These are phyloP conservation scores for Phytophthora hybrid DNA, from an alignment of 352 stramenopile species.

Conservation along the genomic window DNA sequence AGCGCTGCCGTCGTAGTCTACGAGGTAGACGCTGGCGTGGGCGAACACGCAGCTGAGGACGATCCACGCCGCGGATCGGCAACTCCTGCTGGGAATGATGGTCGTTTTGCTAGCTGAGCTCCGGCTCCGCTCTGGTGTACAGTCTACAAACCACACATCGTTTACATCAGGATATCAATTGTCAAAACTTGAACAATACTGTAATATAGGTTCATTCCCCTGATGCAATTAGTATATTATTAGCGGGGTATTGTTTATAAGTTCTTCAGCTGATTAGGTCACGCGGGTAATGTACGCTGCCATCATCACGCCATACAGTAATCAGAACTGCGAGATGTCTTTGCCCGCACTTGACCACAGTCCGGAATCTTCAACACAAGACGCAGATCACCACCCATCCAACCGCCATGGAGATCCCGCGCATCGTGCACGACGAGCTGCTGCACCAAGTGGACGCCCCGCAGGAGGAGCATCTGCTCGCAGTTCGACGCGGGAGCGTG, in stretches of 20 bases:
- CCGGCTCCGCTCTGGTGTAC: background rate
- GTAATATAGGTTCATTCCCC: too few species aligned
- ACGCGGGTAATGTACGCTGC: too few species aligned
- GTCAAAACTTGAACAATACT: background rate
- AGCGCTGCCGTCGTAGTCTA: conserved; percentile 14
- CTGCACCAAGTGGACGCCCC: conserved; percentile 57
- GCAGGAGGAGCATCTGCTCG: conserved; percentile 46
- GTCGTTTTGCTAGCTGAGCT: conserved; percentile 3
- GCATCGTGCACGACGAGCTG: conserved; percentile 59
- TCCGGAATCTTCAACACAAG: conserved; percentile 17
- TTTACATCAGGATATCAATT: background rate
- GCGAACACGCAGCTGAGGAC: conserved; percentile 21
- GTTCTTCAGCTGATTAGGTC: background rate
- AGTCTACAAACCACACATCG: background rate
- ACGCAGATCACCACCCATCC: background rate
- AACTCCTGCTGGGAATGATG: conserved; percentile 18
- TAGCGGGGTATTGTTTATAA: too few species aligned
- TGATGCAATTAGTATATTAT: background rate
- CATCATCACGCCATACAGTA: conserved; percentile 16
- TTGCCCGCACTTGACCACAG: conserved; percentile 7
- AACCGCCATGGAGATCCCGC: conserved; percentile 53
- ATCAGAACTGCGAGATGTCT: conserved; percentile 6
- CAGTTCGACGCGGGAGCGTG: conserved; percentile 19
- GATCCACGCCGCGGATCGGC: conserved; percentile 9
- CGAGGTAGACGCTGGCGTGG: background rate